Evolutionary conservation across 1,284 basidiomycete genomes (phyloP), one percentile per base, ranked within the genome.

Genomic region (Rhodotorula sp.): DNA sequence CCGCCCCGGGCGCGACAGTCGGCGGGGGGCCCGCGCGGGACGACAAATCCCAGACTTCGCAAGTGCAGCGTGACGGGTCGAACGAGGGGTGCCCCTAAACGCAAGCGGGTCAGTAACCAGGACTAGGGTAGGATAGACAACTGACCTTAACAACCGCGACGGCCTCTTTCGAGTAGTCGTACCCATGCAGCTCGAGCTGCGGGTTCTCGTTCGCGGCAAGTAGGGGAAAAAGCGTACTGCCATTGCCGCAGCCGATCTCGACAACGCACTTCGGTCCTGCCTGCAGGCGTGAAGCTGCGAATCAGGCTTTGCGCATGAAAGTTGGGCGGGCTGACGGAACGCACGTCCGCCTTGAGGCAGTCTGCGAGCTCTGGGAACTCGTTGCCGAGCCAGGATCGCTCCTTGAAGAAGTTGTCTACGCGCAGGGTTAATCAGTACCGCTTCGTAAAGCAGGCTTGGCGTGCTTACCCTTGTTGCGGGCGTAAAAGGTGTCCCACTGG

Each of bases 181-280:
- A 96, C 0, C 94, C 95, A 64, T 88, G 86, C 21, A 84, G 50
- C 90, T 84, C 80, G 32, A 99, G 86, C 0, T 87, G 81, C 0
- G 91, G 88, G 81, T 99, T 99, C 79, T 88, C 82, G 80, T 97
- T 98, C 54, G 87, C 84, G 58, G 87, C 85, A 22, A 97, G 84
- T 4, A 76, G 97, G 0, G 97, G 97, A 78, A 97, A 98, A 0
- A 95, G 88, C 3, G 95, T 91, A 80, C 97, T 97, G 37, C 97
- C 97, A 27, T 94, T 92, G 55, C 94, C 92, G 89, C 82, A 79
- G 5, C 79, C 79, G 27, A 80, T 70, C 61, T 79, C 77, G 64
- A 89, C 88, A 44, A 96, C 87, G 0, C 85, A 87, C 69, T 88
- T 85, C 0, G 87, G 86, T 27, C 94, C 93, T 71, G 91, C 91